phyloP scores from a whole-genome alignment of 2,329 filamentous ascomycete species.

The Pezicula rhizophila region DNA sequence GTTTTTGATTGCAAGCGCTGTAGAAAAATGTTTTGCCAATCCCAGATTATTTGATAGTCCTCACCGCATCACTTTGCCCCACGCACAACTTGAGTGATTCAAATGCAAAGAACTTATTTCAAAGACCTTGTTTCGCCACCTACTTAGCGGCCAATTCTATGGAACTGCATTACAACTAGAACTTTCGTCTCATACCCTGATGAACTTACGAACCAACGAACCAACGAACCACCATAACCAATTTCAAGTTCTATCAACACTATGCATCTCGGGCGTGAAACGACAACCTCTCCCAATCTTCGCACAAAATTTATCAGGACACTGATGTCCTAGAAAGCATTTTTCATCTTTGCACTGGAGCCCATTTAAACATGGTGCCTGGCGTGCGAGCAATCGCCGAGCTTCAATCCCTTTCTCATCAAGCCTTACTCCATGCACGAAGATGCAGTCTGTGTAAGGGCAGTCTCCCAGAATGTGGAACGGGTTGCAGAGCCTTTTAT shows the following conservation, averaged over 20 bases:
- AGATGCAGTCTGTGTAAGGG: constrained; percentile 3
- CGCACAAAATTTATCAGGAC: constrained; percentile 6
- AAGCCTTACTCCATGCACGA: constrained; percentile 7
- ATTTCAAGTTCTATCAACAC: constrained; percentile 8
- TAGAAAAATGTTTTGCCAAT: too few relatives aligned
- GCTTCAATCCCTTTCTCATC: constrained; percentile 8
- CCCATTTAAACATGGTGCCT: constrained; percentile 6
- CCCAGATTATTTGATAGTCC: too few relatives aligned
- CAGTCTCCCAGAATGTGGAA: constrained; percentile 6
- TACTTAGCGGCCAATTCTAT: too few relatives aligned
- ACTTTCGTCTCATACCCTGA: too few relatives aligned
- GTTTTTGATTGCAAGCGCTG: too few relatives aligned
- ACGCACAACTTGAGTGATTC: too few relatives aligned
- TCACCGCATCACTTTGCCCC: too few relatives aligned
- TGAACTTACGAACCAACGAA: too few relatives aligned
- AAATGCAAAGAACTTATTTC: too few relatives aligned
- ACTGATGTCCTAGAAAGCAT: constrained; percentile 8
- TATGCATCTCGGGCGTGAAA: constrained; percentile 8
- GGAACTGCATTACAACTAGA: too few relatives aligned
- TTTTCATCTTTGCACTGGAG: constrained; percentile 7
- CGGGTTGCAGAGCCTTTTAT: constrained; percentile 2
- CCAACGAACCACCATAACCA: neutral
- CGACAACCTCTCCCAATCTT: constrained; percentile 7
- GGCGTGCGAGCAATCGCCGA: constrained; percentile 7
- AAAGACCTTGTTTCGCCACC: too few relatives aligned